Evolutionary conservation across 345 rosid species (phyloP).

Genomic region (Geranium rotundifolium): DNA sequence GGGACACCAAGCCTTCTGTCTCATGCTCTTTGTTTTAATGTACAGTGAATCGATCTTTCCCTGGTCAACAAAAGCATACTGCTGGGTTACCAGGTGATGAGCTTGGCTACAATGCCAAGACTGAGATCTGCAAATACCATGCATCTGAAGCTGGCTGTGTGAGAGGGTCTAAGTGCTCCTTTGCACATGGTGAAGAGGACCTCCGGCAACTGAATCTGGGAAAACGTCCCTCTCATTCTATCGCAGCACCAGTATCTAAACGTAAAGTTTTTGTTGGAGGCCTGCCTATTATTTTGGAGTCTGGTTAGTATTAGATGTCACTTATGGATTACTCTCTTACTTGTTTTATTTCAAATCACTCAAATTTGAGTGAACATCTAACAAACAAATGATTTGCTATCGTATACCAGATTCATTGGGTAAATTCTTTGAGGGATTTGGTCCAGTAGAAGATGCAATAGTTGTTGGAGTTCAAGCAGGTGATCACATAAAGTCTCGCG

Average conservation of each 20-base stretch:
- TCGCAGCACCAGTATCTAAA: slow-evolving; percentile 7
- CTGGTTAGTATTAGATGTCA: slow-evolving; percentile 24
- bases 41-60: slow-evolving; percentile 38
- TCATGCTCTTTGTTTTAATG: slow-evolving; percentile 12
- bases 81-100: slow-evolving; percentile 25
- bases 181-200: slow-evolving; percentile 34
- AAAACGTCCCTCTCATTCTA: slow-evolving; percentile 11
- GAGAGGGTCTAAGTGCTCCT: slow-evolving; percentile 40
- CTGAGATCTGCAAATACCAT: slow-evolving; percentile 33
- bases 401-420: slow-evolving; percentile 28
- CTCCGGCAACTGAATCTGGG: slow-evolving; percentile 18
- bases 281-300: slow-evolving; percentile 34
- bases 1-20: slow-evolving; percentile 8
- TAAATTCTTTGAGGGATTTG: slow-evolving; percentile 34
- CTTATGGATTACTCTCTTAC: too few species aligned
- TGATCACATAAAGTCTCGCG: slow-evolving; percentile 26
- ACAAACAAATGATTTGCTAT: background rate
- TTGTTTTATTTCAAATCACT: too few species aligned
- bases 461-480: slow-evolving; percentile 20
- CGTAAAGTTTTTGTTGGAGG: slow-evolving; percentile 48
- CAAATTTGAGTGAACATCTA: too few species aligned
- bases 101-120: slow-evolving; percentile 14
- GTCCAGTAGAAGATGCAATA: slow-evolving; percentile 38
- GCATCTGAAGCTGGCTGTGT: slow-evolving; percentile 33
- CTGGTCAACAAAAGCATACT: slow-evolving; percentile 20